Conservation (phyloP, 208 protist genomes). For the Acanthamoeba sp. region DNA sequence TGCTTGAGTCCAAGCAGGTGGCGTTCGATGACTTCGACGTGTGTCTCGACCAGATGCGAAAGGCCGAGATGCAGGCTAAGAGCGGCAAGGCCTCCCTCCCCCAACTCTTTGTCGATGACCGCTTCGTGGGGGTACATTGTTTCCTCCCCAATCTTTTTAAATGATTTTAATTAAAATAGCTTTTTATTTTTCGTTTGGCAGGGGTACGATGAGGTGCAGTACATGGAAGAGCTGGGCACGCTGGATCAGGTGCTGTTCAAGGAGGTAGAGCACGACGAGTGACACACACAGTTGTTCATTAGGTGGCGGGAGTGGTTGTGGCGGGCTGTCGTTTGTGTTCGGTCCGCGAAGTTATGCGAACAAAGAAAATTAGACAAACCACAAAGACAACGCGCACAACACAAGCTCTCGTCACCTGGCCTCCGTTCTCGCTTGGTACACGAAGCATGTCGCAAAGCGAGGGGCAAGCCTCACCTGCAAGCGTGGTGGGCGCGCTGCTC, state of each 20-base stretch:
- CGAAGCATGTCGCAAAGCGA: too few relatives aligned
- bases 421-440: too few relatives aligned
- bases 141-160: background rate
- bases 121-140: conserved; percentile 59
- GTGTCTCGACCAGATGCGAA: conserved; percentile 59
- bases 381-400: too few relatives aligned
- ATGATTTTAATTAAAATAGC: background rate
- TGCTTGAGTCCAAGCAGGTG: conserved; percentile 57
- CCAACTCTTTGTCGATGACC: conserved; percentile 66
- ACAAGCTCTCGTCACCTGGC: too few relatives aligned
- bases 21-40: conserved; percentile 70
- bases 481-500: background rate
- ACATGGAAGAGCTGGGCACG: conserved; percentile 62
- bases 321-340: too few relatives aligned
- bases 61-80: conserved; percentile 67
- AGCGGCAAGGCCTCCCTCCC: conserved; percentile 60
- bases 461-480: too few relatives aligned
- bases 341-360: too few relatives aligned
- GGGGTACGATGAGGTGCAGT: conserved; percentile 62
- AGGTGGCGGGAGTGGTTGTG: too few relatives aligned
- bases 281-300: background rate
- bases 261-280: background rate
- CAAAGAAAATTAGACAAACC: too few relatives aligned
- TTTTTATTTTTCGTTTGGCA: background rate
- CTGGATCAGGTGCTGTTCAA: conserved; percentile 63